Evolutionary conservation across 129 eudicot genomes (phyloP).

Genomic region (Kitagawia praeruptora): DNA sequence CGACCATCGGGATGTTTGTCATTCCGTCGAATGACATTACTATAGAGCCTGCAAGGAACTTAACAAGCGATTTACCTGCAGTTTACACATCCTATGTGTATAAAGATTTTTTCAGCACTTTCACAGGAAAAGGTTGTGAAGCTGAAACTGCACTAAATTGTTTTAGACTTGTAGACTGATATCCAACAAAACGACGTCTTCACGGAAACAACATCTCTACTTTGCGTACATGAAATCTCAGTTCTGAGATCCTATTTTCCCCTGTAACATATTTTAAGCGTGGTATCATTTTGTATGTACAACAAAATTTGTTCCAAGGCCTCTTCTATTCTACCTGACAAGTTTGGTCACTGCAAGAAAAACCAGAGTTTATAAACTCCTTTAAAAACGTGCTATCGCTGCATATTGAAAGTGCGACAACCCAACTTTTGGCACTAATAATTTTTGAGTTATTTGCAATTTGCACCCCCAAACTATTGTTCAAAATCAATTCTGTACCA

Average conservation of each 20-base stretch:
- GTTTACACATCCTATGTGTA: slow-evolving; percentile 31
- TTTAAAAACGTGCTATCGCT: no score
- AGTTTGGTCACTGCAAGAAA: no score
- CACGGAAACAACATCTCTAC: not conserved
- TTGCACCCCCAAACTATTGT: no score
- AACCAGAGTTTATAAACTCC: no score
- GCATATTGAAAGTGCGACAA: no score
- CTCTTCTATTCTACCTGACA: not conserved
- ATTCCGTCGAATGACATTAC: slow-evolving; percentile 35
- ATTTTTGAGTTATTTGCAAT: no score
- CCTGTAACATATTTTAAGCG: no score
- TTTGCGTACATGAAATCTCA: not conserved
- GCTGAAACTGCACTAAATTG: slow-evolving; percentile 28
- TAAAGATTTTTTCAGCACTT: slow-evolving; percentile 35
- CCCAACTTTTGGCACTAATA: no score
- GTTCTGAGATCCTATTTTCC: not conserved
- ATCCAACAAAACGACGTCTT: not conserved
- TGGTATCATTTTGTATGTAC: no score
- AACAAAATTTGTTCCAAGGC: not conserved
- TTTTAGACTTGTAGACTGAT: slow-evolving; percentile 11
- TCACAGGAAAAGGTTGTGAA: slow-evolving; percentile 28
- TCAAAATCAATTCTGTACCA: no score
- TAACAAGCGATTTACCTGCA: slow-evolving; percentile 4
- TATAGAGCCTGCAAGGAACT: slow-evolving; percentile 30
- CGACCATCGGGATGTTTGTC: slow-evolving; percentile 45